phyloP scores from a whole-genome alignment of 2,329 filamentous ascomycete species.

The Microthyrium microscopicum region DNA sequence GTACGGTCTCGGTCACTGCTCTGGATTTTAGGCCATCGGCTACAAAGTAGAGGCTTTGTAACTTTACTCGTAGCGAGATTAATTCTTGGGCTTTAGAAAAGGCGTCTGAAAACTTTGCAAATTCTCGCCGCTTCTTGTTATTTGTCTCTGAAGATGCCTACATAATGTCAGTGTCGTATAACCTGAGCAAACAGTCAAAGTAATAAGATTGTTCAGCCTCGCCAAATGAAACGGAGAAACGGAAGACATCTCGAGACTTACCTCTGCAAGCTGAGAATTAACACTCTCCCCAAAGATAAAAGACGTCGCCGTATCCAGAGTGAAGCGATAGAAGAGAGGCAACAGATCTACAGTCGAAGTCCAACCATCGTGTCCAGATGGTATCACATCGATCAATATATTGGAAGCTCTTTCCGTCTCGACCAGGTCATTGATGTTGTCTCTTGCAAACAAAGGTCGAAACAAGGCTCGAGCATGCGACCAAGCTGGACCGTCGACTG shows the following conservation, averaged over 20 bases:
- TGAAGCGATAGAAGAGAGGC: slow-evolving; percentile 18
- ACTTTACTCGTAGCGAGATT: slow-evolving; percentile 12
- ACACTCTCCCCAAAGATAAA: slow-evolving; percentile 19
- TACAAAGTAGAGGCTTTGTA: slow-evolving; percentile 19
- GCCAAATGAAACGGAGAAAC: background rate
- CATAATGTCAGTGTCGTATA: background rate
- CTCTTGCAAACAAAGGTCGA: slow-evolving; percentile 6
- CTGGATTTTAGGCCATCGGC: too few relatives aligned
- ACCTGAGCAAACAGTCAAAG: background rate
- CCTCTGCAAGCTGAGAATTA: slow-evolving; percentile 12
- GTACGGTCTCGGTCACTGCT: too few relatives aligned
- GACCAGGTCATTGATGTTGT: slow-evolving; percentile 8
- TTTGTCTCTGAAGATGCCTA: background rate
- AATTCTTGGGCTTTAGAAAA: slow-evolving; percentile 11
- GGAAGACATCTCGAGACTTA: too few relatives aligned
- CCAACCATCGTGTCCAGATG: slow-evolving; percentile 7
- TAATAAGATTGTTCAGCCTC: background rate
- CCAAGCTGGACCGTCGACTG: slow-evolving; percentile 8
- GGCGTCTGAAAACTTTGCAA: slow-evolving; percentile 22
- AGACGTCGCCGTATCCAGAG: slow-evolving; percentile 22
- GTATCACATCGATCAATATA: slow-evolving; percentile 13
- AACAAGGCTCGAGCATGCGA: slow-evolving; percentile 5
- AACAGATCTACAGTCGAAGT: slow-evolving; percentile 12
- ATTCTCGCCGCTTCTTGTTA: slow-evolving; percentile 20
- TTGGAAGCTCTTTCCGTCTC: slow-evolving; percentile 6